Base-by-base conservation (phyloP, 768 basidiomycete species). In the Amanita pseudoporphyria region DNA sequence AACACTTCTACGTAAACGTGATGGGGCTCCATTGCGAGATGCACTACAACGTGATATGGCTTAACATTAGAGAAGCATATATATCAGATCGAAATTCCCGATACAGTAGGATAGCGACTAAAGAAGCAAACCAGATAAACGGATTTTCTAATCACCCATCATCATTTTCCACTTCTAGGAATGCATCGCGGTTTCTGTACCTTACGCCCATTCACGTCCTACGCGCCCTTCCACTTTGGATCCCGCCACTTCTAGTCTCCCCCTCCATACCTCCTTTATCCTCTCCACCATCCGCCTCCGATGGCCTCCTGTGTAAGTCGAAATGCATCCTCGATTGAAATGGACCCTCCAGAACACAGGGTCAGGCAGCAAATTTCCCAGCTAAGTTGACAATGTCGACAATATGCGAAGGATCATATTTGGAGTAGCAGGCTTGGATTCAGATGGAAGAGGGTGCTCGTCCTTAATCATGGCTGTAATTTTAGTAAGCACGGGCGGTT, bases 391-490 rank as follows among this genome's bases (percentile, higher is more conserved):
- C n/a, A 81, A 63, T 31, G 71, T 7, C 62, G 40, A 61, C 56
- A 22, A 73, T 61, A 22, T 74, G 47, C 60, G 61, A 49, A 65
- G 57, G 6, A 67, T 57, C 9, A 58, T 33, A 53, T 53, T 21
- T 61, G 66, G 33, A 57, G 50, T 44, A 6, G 60, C 53, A 51
- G 62, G 58, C 46, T 69, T 38, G 53, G 49, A 53, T 57, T 51
- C 48, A 60, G 58, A 61, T 63, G 44, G 49, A 53, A 59, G 53
- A 47, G 61, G 55, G 56, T 89, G 81, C 1, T 90, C 85, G 0
- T 90, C 92, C 16, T 93, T 91, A 18, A 92, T 66, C 90, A 99
- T 94, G 38, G 92, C 76, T 0, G 94, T 93, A 56, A 94, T 60
- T 62, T 95, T 96, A 22, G 84, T 82, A 53, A 83, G 69, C 12